Percentiles rank a stretch among this genome's conserved stretches.
Evolutionary conservation across 177 flowering plant genomes (phyloP).

Genomic region (Vitis hybrid): DNA sequence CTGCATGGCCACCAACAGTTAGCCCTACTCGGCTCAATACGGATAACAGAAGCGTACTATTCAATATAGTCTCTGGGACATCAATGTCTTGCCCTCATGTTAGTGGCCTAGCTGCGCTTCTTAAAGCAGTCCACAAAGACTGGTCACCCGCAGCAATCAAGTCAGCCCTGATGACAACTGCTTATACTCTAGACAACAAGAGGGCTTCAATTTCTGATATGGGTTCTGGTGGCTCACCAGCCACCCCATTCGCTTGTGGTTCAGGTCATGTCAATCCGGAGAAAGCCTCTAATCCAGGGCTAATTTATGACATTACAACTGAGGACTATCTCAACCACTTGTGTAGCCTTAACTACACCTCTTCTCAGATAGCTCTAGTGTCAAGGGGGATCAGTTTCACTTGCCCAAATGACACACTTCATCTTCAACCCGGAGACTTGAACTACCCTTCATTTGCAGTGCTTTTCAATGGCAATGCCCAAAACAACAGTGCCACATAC

Average conservation of each 20-base stretch:
- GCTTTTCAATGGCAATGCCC: conserved; percentile 15
- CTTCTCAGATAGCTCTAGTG: conserved; percentile 35
- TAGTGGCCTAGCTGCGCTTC: conserved; percentile 59
- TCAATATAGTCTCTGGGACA: conserved; percentile 66
- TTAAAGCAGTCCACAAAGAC: conserved; percentile 50
- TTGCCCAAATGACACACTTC: conserved; percentile 26
- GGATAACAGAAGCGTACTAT: conserved; percentile 50
- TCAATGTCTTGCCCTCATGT: conserved; percentile 82
- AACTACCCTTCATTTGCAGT: conserved; percentile 73
- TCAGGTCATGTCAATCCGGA: conserved; percentile 68
- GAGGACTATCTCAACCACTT: conserved; percentile 50
- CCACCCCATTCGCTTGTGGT: conserved; percentile 58
- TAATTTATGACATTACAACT: conserved; percentile 49
- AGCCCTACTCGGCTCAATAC: conserved; percentile 37
- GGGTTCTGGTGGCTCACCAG: conserved; percentile 18
- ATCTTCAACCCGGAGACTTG: conserved; percentile 39
- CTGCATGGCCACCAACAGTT: conserved; percentile 60
- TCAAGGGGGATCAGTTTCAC: conserved; percentile 20
- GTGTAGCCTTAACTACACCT: conserved; percentile 55
- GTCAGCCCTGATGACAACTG: conserved; percentile 80
- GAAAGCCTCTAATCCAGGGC: conserved; percentile 57
- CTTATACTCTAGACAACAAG: conserved; percentile 39
- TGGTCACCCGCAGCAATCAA: conserved; percentile 75
- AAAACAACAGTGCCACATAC: conserved; percentile 21
- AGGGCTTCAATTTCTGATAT: conserved; percentile 34